Evolutionary conservation across 139 green algal species (phyloP).

Genomic region (Coelastrella sp.): DNA sequence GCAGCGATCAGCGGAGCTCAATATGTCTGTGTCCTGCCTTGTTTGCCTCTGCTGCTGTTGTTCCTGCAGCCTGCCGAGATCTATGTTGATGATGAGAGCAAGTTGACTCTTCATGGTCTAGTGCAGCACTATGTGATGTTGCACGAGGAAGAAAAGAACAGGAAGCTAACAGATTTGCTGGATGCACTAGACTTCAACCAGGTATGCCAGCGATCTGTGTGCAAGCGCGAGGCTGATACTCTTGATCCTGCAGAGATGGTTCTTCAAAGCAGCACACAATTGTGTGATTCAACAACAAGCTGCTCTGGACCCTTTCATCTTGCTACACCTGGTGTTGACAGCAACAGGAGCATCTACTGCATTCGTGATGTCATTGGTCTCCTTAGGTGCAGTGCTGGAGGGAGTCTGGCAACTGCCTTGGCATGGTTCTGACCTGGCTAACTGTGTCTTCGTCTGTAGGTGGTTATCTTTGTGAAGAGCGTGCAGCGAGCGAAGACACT

Average conservation of each 20-base stretch:
- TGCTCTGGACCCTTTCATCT: neutral
- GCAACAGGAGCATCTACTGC: neutral
- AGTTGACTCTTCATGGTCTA: slow-evolving; percentile 99
- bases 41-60: neutral
- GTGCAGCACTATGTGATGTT: slow-evolving; percentile 99
- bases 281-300: neutral
- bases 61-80: slow-evolving; percentile 71
- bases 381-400: neutral
- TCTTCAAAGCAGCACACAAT: neutral
- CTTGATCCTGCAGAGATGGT: too few relatives aligned
- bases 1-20: neutral
- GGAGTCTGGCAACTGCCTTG: too few relatives aligned
- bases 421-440: too few relatives aligned
- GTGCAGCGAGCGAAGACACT: slow-evolving; percentile 89
- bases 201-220: slow-evolving; percentile 49
- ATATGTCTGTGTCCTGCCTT: neutral
- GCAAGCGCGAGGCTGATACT: too few relatives aligned
- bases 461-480: slow-evolving; percentile 96
- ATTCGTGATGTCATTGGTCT: too few relatives aligned
- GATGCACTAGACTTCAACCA: slow-evolving; percentile 99
- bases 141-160: slow-evolving; percentile 98
- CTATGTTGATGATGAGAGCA: slow-evolving; percentile 93
- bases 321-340: neutral
- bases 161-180: slow-evolving; percentile 99
- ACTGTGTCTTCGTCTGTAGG: slow-evolving; percentile 57